These are phyloP conservation scores for Trichoderma semiorbis DNA, from an alignment of 2,329 filamentous ascomycete species.

Conservation along the genomic window DNA sequence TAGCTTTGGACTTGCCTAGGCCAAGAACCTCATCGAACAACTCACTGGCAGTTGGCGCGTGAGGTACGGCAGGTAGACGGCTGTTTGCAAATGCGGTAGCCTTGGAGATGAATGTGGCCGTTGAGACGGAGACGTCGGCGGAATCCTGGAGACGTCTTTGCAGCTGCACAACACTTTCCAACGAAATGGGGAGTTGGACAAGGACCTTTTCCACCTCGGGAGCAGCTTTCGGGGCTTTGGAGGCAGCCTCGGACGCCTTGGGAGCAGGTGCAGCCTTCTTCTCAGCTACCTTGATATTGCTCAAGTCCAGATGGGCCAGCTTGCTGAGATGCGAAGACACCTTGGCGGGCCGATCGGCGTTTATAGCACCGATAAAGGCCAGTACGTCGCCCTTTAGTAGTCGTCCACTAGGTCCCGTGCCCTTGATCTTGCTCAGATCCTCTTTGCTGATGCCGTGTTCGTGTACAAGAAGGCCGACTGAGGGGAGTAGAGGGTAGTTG, in stretches of 20 bases:
- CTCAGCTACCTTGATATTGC: slow-evolving; percentile 82
- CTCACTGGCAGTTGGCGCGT: slow-evolving; percentile 66
- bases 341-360: slow-evolving; percentile 65
- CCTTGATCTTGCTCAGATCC: slow-evolving; percentile 76
- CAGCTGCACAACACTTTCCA: slow-evolving; percentile 72
- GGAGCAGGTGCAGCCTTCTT: slow-evolving; percentile 44
- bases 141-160: slow-evolving; percentile 76
- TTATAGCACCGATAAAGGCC: slow-evolving; percentile 78
- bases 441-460: slow-evolving; percentile 72
- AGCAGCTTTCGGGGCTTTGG: slow-evolving; percentile 42
- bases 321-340: slow-evolving; percentile 70
- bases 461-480: slow-evolving; percentile 77
- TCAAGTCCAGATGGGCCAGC: slow-evolving; percentile 82
- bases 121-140: slow-evolving; percentile 74
- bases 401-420: slow-evolving; percentile 82
- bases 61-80: slow-evolving; percentile 66
- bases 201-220: slow-evolving; percentile 49
- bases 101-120: slow-evolving; percentile 82
- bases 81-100: slow-evolving; percentile 87
- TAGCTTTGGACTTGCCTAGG: slow-evolving; percentile 45
- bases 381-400: slow-evolving; percentile 94
- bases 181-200: slow-evolving; percentile 71
- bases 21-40: slow-evolving; percentile 89
- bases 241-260: slow-evolving; percentile 37
- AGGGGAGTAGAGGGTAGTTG: slow-evolving; percentile 73